These are phyloP conservation scores for Xerocomus potaroensis DNA, from an alignment of 768 basidiomycete species.

Conservation along the genomic window DNA sequence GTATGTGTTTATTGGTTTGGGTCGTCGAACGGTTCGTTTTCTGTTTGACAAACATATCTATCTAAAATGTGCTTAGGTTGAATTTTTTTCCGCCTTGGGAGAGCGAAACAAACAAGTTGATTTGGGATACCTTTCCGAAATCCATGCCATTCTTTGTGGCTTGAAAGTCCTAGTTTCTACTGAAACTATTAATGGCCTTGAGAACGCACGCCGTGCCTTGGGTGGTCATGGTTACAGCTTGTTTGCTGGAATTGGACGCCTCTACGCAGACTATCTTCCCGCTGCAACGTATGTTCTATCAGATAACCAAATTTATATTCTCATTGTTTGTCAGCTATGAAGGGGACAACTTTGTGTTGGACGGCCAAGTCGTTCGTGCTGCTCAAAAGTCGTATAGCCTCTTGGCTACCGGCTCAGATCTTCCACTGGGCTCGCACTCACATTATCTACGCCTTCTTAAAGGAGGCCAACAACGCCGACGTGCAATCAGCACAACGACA, in stretches of 20 bases:
- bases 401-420: conserved; percentile 30
- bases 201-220: conserved; percentile 63
- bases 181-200: conserved; percentile 52
- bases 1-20: conserved; percentile 65
- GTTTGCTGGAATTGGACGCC: conserved; percentile 58
- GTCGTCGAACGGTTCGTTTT: conserved; percentile 49
- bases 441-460: conserved; percentile 54
- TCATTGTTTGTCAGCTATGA: conserved; percentile 47
- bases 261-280: conserved; percentile 65
- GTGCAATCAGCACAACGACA: conserved; percentile 19
- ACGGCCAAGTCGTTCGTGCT: conserved; percentile 68
- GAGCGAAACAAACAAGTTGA: conserved; percentile 51
- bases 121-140: conserved; percentile 60
- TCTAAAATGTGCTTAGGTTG: conserved; percentile 32
- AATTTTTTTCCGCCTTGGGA: conserved; percentile 48
- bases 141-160: conserved; percentile 67
- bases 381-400: conserved; percentile 58
- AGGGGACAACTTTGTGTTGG: conserved; percentile 76
- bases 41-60: neutral
- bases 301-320: neutral
- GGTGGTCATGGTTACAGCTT: conserved; percentile 77
- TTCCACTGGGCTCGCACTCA: conserved; percentile 14
- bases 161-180: conserved; percentile 60
- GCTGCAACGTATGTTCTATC: conserved; percentile 49
- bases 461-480: conserved; percentile 9